Evolutionary conservation across 2,329 filamentous ascomycete genomes (phyloP), one percentile per base, ranked within the genome.

Genomic region (Aspergillus piperis): DNA sequence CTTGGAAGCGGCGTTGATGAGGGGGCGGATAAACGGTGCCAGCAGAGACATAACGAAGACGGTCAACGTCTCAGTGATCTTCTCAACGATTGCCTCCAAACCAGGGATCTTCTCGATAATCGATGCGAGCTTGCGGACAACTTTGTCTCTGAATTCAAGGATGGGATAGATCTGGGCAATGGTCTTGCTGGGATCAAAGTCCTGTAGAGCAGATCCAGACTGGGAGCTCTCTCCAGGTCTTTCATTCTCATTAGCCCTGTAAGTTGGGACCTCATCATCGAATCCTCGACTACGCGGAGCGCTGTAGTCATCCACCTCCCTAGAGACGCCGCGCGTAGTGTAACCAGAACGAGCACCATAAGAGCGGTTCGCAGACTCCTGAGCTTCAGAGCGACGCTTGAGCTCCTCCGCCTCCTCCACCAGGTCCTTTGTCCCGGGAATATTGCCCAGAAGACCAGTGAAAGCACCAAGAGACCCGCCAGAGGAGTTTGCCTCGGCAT

Each of bases 101-200:
- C 94, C 94, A 0, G 95, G 95, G 41, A 99, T 90, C 80, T 96
- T 97, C 69, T 92, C 88, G 66, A 98, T 92, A 55, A 92, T 89
- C 41, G 87, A 85, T 71, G 88, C 92, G 75, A 99, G 92, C 42
- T 88, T 86, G 67, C 91, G 91, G 54, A 97, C 93, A 57, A 99
- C 92, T 71, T 90, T 95, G 80, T 99, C 95, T 61, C 94, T 86
- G 82, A 98, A 99, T 62, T 91, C 85, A 0, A 99, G 84, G 62
- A 99, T 96, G 0, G 95, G 95, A 71, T 98, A 98, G 66, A 99
- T 97, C 77, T 96, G 88, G 41, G 84, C 81, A 13, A 89, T 84
- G 0, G 88, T 89, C 75, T 91, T 88, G 67, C 90, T 85, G 0
- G 90, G 89, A 70, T 97, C 93, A 61, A 96, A 91, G 70, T 86